Base-by-base conservation (phyloP, 768 basidiomycete genomes). In the Boletus subcaerulescens region DNA sequence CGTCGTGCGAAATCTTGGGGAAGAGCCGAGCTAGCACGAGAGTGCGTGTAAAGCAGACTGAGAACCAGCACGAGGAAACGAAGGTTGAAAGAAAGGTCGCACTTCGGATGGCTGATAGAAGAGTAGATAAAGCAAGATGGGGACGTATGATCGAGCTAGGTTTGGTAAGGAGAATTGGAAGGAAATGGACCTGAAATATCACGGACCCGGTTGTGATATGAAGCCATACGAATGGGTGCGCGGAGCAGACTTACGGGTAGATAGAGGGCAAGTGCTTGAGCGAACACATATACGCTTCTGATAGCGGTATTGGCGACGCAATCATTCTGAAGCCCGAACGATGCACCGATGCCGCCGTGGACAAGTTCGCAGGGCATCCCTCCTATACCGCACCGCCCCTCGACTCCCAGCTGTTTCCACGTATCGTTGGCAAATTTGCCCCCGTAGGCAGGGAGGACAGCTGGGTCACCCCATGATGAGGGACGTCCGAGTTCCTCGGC, bases 291-390 rank as follows among this genome's bases (percentile, higher is more conserved):
- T 13, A 74, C 45, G 14, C 80, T 80, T 52, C 90, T 76, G 44
- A 86, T 65, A 0, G 58, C 59, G 3, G 80, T 75, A 65, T 91
- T 91, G 33, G 78, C 76, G 0, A 75, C 73, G 63, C 90, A 91
- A 60, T 81, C 86, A 17, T 71, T 70, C 29, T 76, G 75, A 5
- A 85, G 68, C 12, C 80, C 79, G 15, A 80, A 60, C 18, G 61
- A 73, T 20, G 73, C 63, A 33, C 79, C 79, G 36, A 83, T 71
- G n/a, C 74, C 67, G 11, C 80, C 82, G 60, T 92, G 90, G 1
- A 91, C 80, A 4, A 91, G 60, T 63, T 90, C 85, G 61, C 90
- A 92, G 2, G 90, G 90, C 8, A 91, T 57, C 2, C 90, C 90
- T 3, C 88, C 90, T 4, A 87, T 64, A 4, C 81, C 78, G 1